These are phyloP conservation scores for Neofusicoccum kwambonambiense DNA, from an alignment of 2,329 filamentous ascomycete species.

Conservation along the genomic window DNA sequence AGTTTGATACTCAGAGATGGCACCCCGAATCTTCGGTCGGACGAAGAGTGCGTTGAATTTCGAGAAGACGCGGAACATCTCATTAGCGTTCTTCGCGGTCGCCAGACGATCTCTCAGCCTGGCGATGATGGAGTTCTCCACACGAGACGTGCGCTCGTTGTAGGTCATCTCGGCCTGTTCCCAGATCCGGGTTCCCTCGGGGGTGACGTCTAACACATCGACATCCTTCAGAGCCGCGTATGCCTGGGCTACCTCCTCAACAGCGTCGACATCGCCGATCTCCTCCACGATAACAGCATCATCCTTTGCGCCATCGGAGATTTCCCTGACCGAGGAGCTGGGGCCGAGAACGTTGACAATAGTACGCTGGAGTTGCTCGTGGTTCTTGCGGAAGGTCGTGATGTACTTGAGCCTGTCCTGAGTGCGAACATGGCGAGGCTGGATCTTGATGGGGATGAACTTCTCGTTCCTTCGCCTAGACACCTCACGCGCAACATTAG, in stretches of 20 bases:
- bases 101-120: slow-evolving; percentile 87
- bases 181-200: slow-evolving; percentile 88
- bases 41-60: slow-evolving; percentile 99
- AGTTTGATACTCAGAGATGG: slow-evolving; percentile 96
- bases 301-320: slow-evolving; percentile 28
- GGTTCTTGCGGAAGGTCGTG: slow-evolving; percentile 89
- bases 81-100: slow-evolving; percentile 94
- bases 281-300: slow-evolving; percentile 76
- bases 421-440: slow-evolving; percentile 79
- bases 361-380: slow-evolving; percentile 94
- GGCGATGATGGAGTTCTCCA: slow-evolving; percentile 98
- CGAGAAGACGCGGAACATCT: slow-evolving; percentile 99
- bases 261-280: slow-evolving; percentile 94
- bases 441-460: slow-evolving; percentile 98
- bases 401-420: slow-evolving; percentile 93
- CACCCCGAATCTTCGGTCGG: slow-evolving; percentile 96
- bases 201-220: slow-evolving; percentile 87
- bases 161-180: slow-evolving; percentile 92
- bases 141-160: slow-evolving; percentile 93
- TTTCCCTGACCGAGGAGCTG: slow-evolving; percentile 33
- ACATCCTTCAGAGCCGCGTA: slow-evolving; percentile 94
- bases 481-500: slow-evolving; percentile 92
- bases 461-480: slow-evolving; percentile 92
- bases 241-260: slow-evolving; percentile 91
- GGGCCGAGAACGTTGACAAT: slow-evolving; percentile 96